Evolutionary conservation across 257 asterid species (phyloP).

Genomic region (Ligustrum vulgare): DNA sequence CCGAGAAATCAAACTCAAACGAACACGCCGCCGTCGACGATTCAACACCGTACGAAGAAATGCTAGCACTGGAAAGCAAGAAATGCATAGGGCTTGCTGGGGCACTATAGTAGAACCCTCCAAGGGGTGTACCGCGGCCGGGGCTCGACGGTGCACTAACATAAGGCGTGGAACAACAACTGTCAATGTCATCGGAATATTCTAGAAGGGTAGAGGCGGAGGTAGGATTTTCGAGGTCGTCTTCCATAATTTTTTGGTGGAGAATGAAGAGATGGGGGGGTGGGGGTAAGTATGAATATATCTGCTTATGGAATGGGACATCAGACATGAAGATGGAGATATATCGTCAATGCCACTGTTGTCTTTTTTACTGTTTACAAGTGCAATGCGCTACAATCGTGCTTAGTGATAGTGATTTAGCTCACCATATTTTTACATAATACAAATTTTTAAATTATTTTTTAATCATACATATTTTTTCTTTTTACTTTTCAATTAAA

Average conservation of each 20-base stretch:
- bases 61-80: slow-evolving; percentile 33
- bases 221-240: slow-evolving; percentile 33
- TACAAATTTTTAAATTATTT: no score
- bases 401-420: no score
- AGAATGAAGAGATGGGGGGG: not conserved
- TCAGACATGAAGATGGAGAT: slow-evolving; percentile 18
- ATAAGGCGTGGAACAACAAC: slow-evolving; percentile 89
- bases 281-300: no score
- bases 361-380: slow-evolving; percentile 9
- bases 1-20: slow-evolving; percentile 67
- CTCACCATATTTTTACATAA: no score
- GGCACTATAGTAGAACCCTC: slow-evolving; percentile 82
- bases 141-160: slow-evolving; percentile 98
- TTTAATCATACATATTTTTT: no score
- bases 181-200: slow-evolving; percentile 55
- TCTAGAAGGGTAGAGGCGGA: slow-evolving; percentile 10
- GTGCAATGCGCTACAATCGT: no score
- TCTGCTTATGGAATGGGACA: slow-evolving; percentile 15
- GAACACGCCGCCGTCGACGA: slow-evolving; percentile 24
- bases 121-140: slow-evolving; percentile 45
- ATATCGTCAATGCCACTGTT: slow-evolving; percentile 41
- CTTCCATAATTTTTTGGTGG: slow-evolving; percentile 42
- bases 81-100: slow-evolving; percentile 93
- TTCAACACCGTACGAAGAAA: slow-evolving; percentile 21
- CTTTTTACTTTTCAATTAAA: no score